Evolutionary conservation across 306 rosid species (phyloP).

Genomic region (Medicago lupulina): DNA sequence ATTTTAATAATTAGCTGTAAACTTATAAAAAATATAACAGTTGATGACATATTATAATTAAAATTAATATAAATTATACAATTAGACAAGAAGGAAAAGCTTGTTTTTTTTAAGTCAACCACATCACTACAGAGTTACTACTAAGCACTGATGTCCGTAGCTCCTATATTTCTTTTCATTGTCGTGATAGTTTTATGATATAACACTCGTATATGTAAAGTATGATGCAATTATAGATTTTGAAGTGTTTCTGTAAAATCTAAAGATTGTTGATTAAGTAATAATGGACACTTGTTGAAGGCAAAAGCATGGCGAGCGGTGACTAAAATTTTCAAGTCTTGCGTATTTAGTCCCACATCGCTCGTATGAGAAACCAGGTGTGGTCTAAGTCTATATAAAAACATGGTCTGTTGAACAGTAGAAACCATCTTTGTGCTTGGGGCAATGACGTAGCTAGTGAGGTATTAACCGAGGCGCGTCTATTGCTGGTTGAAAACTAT

Average conservation of each 20-base stretch:
- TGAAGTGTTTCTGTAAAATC: too few species aligned
- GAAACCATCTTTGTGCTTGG: conserved; percentile 23
- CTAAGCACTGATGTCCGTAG: neutral
- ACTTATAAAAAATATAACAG: neutral
- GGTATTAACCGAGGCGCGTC: conserved; percentile 15
- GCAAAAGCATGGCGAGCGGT: neutral
- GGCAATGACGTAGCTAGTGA: conserved; percentile 21
- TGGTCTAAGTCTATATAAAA: too few species aligned
- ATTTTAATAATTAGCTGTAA: too few species aligned
- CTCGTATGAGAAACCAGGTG: too few species aligned
- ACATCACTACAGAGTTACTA: too few species aligned
- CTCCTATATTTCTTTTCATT: neutral
- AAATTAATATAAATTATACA: neutral
- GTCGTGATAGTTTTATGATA: neutral
- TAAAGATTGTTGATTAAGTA: neutral
- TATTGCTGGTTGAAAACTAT: neutral
- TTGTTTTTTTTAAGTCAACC: neutral
- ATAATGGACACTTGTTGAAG: conserved; percentile 14
- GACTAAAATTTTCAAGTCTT: neutral
- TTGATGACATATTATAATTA: neutral
- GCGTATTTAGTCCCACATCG: neutral
- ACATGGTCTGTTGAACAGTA: neutral
- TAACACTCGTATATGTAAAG: too few species aligned
- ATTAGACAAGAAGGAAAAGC: neutral
- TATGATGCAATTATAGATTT: too few species aligned